Conservation (phyloP, 257 asterid species). For the Forsythia suspensa region DNA sequence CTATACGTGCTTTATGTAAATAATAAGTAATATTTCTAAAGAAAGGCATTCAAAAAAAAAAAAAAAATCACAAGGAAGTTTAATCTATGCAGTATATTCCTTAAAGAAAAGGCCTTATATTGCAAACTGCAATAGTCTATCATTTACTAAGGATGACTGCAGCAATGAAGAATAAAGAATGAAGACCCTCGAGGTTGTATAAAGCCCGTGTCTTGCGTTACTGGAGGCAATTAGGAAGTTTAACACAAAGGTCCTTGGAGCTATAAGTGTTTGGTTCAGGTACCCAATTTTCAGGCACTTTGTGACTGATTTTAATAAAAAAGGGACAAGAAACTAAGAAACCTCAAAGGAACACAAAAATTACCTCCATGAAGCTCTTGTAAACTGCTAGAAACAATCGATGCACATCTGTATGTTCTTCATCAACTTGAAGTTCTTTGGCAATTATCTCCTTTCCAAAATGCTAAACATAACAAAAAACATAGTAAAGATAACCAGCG, state of each 20-base stretch:
- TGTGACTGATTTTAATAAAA: background rate
- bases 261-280: background rate
- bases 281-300: background rate
- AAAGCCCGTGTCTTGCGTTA: background rate
- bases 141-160: background rate
- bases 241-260: background rate
- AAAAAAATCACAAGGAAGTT: background rate
- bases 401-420: constrained; percentile 76
- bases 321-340: background rate
- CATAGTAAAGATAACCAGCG: constrained; percentile 5
- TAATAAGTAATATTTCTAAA: background rate
- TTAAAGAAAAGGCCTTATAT: background rate
- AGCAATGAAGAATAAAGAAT: background rate
- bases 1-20: background rate
- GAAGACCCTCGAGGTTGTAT: background rate
- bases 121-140: background rate
- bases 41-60: background rate
- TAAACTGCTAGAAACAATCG: constrained; percentile 73
- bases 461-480: constrained; percentile 51
- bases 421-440: constrained; percentile 75
- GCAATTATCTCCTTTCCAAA: constrained; percentile 90
- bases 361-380: constrained; percentile 95
- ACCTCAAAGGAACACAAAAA: background rate
- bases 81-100: background rate
- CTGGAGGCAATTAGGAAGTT: background rate